Percentiles rank a stretch among this genome's conserved stretches.
These are phyloP conservation scores for Hanseniaspora gamundiae DNA, from an alignment of 1,139 yeast species.

Conservation along the genomic window DNA sequence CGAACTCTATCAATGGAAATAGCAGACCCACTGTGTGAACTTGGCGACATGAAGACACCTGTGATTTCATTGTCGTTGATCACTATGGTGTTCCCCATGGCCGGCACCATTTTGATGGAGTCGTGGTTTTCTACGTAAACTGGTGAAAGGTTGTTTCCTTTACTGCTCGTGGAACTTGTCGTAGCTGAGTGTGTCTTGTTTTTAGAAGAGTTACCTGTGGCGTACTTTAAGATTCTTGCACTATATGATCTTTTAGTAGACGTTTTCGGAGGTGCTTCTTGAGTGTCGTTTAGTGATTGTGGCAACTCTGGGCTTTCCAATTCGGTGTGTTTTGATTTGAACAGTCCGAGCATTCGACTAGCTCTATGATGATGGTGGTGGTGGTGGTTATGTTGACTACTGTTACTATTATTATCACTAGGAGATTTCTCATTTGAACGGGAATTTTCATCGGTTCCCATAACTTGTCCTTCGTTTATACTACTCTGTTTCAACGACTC, in stretches of 20 bases:
- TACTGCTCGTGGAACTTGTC: too few relatives aligned
- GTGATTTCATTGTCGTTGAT: neutral
- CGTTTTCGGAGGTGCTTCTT: neutral
- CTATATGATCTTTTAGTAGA: conserved; percentile 16
- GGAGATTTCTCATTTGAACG: neutral
- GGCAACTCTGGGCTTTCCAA: too few relatives aligned
- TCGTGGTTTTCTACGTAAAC: too few relatives aligned
- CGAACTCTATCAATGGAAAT: too few relatives aligned
- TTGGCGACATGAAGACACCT: too few relatives aligned
- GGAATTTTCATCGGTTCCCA: neutral
- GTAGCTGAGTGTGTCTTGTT: neutral
- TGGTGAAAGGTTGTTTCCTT: too few relatives aligned
- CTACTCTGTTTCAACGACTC: neutral
- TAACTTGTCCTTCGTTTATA: neutral
- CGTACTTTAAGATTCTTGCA: conserved; percentile 7
- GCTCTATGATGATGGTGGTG: conserved; percentile 1
- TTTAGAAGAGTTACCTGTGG: neutral
- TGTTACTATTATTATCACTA: neutral
- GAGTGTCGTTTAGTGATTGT: neutral
- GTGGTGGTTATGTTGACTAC: neutral
- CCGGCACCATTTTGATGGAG: neutral
- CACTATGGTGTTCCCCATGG: neutral
- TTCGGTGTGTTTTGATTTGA: neutral
- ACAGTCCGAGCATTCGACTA: neutral
- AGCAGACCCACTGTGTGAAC: too few relatives aligned